Evolutionary conservation across 2,329 filamentous ascomycete species (phyloP).

Genomic region (Pseudogymnoascus sp.): DNA sequence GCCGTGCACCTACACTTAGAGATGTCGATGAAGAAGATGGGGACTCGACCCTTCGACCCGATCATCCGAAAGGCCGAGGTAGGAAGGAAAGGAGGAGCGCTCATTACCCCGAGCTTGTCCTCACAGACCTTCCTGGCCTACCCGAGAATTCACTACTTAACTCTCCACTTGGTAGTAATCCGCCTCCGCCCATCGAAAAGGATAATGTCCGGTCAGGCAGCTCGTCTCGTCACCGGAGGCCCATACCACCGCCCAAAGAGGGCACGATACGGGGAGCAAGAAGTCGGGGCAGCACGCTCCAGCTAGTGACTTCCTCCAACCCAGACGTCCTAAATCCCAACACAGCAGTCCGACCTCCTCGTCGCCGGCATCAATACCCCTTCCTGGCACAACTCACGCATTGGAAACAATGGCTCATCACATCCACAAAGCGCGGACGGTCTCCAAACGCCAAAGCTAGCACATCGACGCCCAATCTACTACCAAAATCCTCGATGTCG

Average conservation of each 20-base stretch:
- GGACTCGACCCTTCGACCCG: constrained; percentile 34
- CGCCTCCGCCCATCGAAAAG: constrained; percentile 69
- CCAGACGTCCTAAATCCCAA: constrained; percentile 52
- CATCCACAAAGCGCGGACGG: constrained; percentile 54
- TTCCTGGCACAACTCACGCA: constrained; percentile 59
- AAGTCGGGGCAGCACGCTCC: constrained; percentile 75
- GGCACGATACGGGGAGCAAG: constrained; percentile 57
- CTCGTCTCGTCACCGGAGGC: constrained; percentile 66
- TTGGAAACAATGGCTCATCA: constrained; percentile 66
- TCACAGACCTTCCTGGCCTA: constrained; percentile 69
- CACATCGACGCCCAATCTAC: constrained; percentile 50
- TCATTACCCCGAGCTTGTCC: constrained; percentile 52
- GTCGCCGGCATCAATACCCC: constrained; percentile 51
- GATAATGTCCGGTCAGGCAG: constrained; percentile 67
- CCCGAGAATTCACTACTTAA: constrained; percentile 45
- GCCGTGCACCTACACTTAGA: constrained; percentile 66
- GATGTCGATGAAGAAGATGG: constrained; percentile 72
- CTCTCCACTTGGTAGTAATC: constrained; percentile 31
- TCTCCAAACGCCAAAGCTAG: constrained; percentile 39
- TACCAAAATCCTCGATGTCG: constrained; percentile 38
- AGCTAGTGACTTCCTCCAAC: constrained; percentile 64
- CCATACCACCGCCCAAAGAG: constrained; percentile 82
- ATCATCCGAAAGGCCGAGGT: constrained; percentile 62
- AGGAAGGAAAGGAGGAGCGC: constrained; percentile 69
- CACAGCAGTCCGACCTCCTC: constrained; percentile 33